phyloP scores from a whole-genome alignment of 2,329 filamentous ascomycete species.

The Pyrenochaeta sp. region DNA sequence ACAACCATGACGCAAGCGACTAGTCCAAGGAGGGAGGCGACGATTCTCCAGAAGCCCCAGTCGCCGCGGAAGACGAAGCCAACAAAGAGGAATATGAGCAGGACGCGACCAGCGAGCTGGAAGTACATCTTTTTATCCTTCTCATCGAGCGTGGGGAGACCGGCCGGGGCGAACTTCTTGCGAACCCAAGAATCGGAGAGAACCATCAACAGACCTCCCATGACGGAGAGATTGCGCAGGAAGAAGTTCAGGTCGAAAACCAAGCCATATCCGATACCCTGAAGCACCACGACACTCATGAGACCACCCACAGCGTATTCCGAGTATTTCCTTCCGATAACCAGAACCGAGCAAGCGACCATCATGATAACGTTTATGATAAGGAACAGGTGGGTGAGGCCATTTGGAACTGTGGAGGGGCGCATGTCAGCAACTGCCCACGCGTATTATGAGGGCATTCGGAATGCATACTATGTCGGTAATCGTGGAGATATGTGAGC shows the following conservation, averaged over 20 bases:
- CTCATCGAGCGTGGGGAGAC: conserved; percentile 92
- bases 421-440: conserved; percentile 28
- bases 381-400: conserved; percentile 92
- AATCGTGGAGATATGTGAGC: conserved; percentile 89
- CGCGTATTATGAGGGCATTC: neutral
- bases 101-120: conserved; percentile 92
- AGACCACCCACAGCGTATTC: conserved; percentile 92
- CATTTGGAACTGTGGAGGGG: conserved; percentile 73
- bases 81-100: conserved; percentile 96
- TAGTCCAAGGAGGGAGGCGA: conserved; percentile 84
- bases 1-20: conserved; percentile 98
- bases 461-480: conserved; percentile 77
- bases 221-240: conserved; percentile 96
- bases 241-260: conserved; percentile 99
- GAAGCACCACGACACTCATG: conserved; percentile 87
- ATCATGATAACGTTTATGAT: conserved; percentile 90
- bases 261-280: conserved; percentile 94
- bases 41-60: conserved; percentile 87
- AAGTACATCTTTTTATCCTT: conserved; percentile 99
- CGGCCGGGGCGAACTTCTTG: conserved; percentile 96
- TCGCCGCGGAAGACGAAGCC: conserved; percentile 95
- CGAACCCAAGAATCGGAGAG: conserved; percentile 97
- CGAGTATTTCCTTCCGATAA: conserved; percentile 91
- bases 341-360: conserved; percentile 79
- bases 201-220: conserved; percentile 97